Conservation (phyloP, 202 grass and related monocot species). For the Bolboschoenoplectus hybrid region DNA sequence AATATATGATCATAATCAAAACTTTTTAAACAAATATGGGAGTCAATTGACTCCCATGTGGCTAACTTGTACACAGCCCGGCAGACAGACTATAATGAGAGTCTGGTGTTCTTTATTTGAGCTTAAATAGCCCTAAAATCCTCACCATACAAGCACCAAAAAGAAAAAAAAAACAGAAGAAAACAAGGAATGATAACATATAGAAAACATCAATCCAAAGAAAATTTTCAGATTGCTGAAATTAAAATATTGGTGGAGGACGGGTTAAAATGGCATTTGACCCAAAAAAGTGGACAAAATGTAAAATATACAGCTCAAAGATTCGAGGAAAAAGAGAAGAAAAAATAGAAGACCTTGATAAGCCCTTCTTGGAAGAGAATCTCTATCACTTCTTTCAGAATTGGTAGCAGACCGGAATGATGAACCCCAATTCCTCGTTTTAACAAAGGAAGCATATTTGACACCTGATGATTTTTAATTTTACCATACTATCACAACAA, state of each 20-base stretch:
- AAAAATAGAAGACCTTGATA: constrained; percentile 66
- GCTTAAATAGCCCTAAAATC: background rate
- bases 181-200: background rate
- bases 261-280: background rate
- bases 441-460: constrained; percentile 93
- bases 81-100: background rate
- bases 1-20: background rate
- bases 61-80: background rate
- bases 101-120: background rate
- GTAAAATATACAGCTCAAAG: background rate
- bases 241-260: constrained; percentile 1
- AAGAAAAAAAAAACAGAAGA: background rate
- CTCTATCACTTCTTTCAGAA: constrained; percentile 99
- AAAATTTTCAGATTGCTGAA: background rate
- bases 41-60: background rate
- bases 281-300: background rate
- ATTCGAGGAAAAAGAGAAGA: background rate
- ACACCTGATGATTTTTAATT: constrained; percentile 52
- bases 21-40: background rate
- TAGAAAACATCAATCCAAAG: background rate
- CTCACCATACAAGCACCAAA: background rate
- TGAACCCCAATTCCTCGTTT: constrained; percentile 93
- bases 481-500: background rate
- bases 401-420: constrained; percentile 93
- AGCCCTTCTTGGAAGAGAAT: constrained; percentile 98